Base-by-base conservation (phyloP, 306 rosid species). In the Quercus glauca region DNA sequence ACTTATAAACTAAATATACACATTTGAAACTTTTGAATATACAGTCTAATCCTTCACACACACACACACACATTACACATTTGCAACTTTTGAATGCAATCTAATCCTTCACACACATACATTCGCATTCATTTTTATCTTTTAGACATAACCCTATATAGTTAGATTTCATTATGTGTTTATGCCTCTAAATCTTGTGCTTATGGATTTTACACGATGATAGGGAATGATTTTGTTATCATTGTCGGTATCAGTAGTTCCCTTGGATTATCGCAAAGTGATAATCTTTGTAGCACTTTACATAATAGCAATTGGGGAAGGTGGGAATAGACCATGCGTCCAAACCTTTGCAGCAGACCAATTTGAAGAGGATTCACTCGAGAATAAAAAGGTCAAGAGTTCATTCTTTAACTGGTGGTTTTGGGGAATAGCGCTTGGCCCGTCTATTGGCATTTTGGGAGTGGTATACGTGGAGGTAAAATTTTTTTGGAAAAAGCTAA, bases 301-400 rank as follows among this genome's bases (percentile, higher is more conserved):
- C 76, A 79, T 84, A 37, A 43, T 91, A 0, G 76, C 98, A 12
- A 31, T 93, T 3, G 96, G 96, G 1, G 87, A 87, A 70, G 98
- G 94, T 0, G 98, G 98, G 0, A 94, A 91, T 70, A 89, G 80
- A 74, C 98, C 98, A 0, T 91, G 96, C 13, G 97, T 88, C 2
- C 96, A 91, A 55, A 93, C 96, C 7, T 93, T 91, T 26, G 96
- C 96, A 11, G 98, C 96, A 37, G 92, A 91, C 75, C 96, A 93
- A 9, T 93, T 93, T 20, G 88, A 87, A 7, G 96, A 93, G 4
- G 88, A 82, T 21, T 72, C 94, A 4, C 52, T 80, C 5, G 88
- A 87, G 55, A 88, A 89, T 64, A 91, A 81, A 63, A 77, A 78
- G 28, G 82, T 61, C 45, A 93, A 93, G 81, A 89, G 96, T 58